Conservation (phyloP, 306 rosid species). For the Corylus heterophylla region DNA sequence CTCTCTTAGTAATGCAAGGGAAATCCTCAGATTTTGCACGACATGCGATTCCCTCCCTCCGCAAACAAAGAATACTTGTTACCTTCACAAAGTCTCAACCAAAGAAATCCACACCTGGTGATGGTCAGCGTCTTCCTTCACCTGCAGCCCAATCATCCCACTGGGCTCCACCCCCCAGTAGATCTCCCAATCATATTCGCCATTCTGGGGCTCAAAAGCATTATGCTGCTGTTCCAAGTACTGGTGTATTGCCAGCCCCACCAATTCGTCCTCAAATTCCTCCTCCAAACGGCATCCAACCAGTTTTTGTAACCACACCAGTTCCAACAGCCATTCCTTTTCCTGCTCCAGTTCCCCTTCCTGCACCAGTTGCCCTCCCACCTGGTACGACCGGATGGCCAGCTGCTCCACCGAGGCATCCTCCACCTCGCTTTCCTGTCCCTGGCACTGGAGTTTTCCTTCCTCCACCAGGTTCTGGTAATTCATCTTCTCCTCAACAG, state of each 20-base stretch:
- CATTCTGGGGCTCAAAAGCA: slow-evolving; percentile 68
- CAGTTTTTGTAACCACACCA: slow-evolving; percentile 60
- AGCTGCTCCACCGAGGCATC: slow-evolving; percentile 73
- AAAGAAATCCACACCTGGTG: slow-evolving; percentile 47
- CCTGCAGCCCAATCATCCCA: slow-evolving; percentile 47
- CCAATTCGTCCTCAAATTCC: slow-evolving; percentile 60
- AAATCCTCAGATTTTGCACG: slow-evolving; percentile 69
- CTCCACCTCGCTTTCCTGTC: slow-evolving; percentile 64
- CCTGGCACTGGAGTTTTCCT: slow-evolving; percentile 98
- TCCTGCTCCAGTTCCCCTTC: slow-evolving; percentile 65
- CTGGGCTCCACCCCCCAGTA: slow-evolving; percentile 66
- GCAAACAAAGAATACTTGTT: slow-evolving; percentile 76
- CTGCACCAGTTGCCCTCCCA: slow-evolving; percentile 56
- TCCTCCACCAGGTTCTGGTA: slow-evolving; percentile 85
- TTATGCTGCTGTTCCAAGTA: slow-evolving; percentile 48
- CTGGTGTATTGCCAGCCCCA: slow-evolving; percentile 68
- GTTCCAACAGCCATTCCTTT: slow-evolving; percentile 63
- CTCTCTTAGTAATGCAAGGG: slow-evolving; percentile 73
- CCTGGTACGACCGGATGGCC: slow-evolving; percentile 73
- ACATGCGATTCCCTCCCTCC: slow-evolving; percentile 81
- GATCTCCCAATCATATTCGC: slow-evolving; percentile 69
- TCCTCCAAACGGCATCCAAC: slow-evolving; percentile 65
- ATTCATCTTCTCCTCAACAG: slow-evolving; percentile 50
- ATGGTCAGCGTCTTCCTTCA: slow-evolving; percentile 50
- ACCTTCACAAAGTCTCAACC: slow-evolving; percentile 77